A percentile compares a stretch with the other conserved stretches of the same genome.
These are phyloP conservation scores for Calonectria multiphialidica DNA, from an alignment of 2,329 filamentous ascomycete species.

Conservation along the genomic window DNA sequence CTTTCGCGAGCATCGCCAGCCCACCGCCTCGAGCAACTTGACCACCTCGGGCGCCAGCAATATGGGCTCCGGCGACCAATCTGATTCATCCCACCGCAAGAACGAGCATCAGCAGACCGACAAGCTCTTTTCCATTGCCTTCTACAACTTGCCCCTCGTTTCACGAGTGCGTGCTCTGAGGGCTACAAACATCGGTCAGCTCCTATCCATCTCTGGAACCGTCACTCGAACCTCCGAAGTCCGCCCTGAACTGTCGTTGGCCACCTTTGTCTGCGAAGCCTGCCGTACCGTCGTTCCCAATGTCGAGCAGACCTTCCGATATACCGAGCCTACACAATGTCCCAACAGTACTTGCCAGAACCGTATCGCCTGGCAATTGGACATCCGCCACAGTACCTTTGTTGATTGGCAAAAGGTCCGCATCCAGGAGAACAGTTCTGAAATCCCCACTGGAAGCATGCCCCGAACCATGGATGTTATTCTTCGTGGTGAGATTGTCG, in stretches of 20 bases:
- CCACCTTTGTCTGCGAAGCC: slow-evolving; percentile 90
- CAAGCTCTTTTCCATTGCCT: slow-evolving; percentile 92
- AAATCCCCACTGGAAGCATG: slow-evolving; percentile 99
- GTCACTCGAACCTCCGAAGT: slow-evolving; percentile 98
- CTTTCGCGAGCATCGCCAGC: slow-evolving; percentile 91
- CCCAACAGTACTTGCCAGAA: slow-evolving; percentile 91
- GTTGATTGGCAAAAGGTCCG: slow-evolving; percentile 99
- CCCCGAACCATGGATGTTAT: slow-evolving; percentile 98
- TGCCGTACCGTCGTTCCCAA: slow-evolving; percentile 89
- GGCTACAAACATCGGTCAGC: slow-evolving; percentile 89
- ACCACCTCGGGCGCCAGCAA: slow-evolving; percentile 77
- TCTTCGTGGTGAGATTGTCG: slow-evolving; percentile 95
- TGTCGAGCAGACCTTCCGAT: slow-evolving; percentile 97
- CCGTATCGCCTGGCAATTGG: slow-evolving; percentile 92
- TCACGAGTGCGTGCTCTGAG: slow-evolving; percentile 88
- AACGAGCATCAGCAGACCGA: slow-evolving; percentile 96
- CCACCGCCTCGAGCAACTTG: slow-evolving; percentile 79
- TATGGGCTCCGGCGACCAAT: slow-evolving; percentile 71
- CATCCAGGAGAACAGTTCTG: slow-evolving; percentile 97
- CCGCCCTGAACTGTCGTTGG: slow-evolving; percentile 89
- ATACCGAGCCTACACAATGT: slow-evolving; percentile 96
- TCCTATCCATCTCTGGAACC: slow-evolving; percentile 96
- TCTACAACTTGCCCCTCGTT: slow-evolving; percentile 92
- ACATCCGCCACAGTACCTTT: slow-evolving; percentile 96
- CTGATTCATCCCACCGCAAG: slow-evolving; percentile 79